phyloP scores from a whole-genome alignment of 148 eudicot genomes.

The Oxyria digyna region DNA sequence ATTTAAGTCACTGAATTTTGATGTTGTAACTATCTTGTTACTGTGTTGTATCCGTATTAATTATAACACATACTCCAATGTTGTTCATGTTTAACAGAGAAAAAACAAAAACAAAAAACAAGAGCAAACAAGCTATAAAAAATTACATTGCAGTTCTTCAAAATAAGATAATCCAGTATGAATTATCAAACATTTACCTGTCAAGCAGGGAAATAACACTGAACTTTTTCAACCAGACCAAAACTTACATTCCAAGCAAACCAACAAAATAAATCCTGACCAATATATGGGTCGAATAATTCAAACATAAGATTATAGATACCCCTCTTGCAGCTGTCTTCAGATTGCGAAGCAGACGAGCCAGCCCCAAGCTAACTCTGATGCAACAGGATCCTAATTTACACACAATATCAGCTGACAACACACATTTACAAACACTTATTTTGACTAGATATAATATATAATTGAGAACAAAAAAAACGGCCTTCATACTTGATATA shows the following conservation, averaged over 20 bases:
- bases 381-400: conserved; percentile 5
- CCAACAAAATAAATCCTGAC: neutral
- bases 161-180: neutral
- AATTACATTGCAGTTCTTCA: neutral
- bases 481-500: neutral
- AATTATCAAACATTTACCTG: neutral
- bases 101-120: neutral
- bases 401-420: neutral
- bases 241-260: neutral
- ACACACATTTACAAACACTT: neutral
- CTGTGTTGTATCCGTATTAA: neutral
- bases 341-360: neutral
- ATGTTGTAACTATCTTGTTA: neutral
- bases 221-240: neutral
- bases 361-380: conserved; percentile 1
- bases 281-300: neutral
- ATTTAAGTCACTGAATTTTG: neutral
- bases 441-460: neutral
- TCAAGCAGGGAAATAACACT: neutral
- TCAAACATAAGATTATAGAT: neutral
- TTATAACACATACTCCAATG: neutral
- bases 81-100: neutral
- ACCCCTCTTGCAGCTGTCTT: conserved; percentile 1
- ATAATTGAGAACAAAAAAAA: neutral
- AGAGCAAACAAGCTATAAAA: neutral